Conservation (phyloP, 257 asterid genomes). For the Forsythia suspensa region DNA sequence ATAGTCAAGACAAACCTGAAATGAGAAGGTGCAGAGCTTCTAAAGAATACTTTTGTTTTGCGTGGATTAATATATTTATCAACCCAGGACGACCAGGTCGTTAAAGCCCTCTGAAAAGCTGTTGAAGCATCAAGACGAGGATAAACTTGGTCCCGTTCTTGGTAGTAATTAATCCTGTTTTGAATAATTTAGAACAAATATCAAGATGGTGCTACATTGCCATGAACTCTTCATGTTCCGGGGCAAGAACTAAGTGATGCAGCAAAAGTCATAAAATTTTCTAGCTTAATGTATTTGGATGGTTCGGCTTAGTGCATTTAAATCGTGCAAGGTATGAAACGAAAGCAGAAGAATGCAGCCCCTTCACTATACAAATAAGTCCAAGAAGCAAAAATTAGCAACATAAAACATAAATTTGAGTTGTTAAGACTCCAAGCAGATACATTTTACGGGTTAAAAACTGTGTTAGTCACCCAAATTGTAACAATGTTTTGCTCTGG, state of each 20-base stretch:
- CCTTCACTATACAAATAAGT: not conserved
- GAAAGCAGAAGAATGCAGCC: not conserved
- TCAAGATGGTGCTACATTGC: not conserved
- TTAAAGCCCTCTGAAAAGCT: conserved; percentile 68
- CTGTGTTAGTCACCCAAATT: not conserved
- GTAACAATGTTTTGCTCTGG: too few species aligned
- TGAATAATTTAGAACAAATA: conserved; percentile 6
- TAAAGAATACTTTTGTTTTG: conserved; percentile 72
- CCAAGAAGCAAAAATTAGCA: not conserved
- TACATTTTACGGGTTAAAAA: not conserved
- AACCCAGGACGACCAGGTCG: conserved; percentile 86
- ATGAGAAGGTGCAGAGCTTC: conserved; percentile 95
- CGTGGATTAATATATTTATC: conserved; percentile 65
- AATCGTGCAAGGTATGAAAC: not conserved
- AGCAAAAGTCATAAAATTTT: not conserved
- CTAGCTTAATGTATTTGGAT: not conserved
- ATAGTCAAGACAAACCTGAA: conserved; percentile 59
- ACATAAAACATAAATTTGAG: not conserved
- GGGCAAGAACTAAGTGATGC: not conserved
- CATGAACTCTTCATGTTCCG: not conserved
- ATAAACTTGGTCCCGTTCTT: conserved; percentile 69
- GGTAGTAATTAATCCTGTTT: conserved; percentile 82
- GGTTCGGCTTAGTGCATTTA: too few species aligned
- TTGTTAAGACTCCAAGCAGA: not conserved
- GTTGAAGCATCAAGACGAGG: conserved; percentile 66